These are phyloP conservation scores for Aspergillus cavernicola DNA, from an alignment of 495 filamentous ascomycete species.

Conservation along the genomic window DNA sequence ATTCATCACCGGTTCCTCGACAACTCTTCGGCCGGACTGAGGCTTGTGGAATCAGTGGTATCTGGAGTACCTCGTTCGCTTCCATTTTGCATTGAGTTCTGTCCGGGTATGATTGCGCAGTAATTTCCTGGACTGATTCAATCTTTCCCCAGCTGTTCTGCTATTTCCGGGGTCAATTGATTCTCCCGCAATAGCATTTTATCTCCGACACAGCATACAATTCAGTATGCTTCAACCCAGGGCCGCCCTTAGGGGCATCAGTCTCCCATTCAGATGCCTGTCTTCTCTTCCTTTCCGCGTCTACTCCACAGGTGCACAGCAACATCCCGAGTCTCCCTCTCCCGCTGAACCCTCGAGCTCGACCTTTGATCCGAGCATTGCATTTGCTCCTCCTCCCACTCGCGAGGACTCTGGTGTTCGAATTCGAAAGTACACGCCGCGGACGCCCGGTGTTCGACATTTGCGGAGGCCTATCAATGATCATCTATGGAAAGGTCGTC, in stretches of 20 bases:
- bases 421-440: constrained; percentile 86
- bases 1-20: constrained; percentile 6
- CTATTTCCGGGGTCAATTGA: constrained; percentile 11
- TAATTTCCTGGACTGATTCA: neutral
- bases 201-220: constrained; percentile 1
- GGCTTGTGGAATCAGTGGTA: neutral
- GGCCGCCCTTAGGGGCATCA: constrained; percentile 49
- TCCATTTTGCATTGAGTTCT: neutral
- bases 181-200: neutral
- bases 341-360: constrained; percentile 27
- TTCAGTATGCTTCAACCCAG: constrained; percentile 62
- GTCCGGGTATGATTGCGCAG: constrained; percentile 14
- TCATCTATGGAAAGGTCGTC: constrained; percentile 90
- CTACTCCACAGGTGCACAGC: constrained; percentile 53
- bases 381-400: constrained; percentile 44
- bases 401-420: constrained; percentile 33
- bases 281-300: constrained; percentile 39
- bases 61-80: neutral
- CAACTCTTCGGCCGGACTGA: constrained; percentile 11
- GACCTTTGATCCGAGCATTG: constrained; percentile 35
- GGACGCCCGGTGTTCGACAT: constrained; percentile 91
- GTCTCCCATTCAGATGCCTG: constrained; percentile 46
- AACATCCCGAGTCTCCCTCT: constrained; percentile 28
- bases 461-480: constrained; percentile 89
- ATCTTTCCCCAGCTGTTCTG: neutral